Conservation (phyloP, 164 flowering plant genomes). For the Liriodendron chinense region DNA sequence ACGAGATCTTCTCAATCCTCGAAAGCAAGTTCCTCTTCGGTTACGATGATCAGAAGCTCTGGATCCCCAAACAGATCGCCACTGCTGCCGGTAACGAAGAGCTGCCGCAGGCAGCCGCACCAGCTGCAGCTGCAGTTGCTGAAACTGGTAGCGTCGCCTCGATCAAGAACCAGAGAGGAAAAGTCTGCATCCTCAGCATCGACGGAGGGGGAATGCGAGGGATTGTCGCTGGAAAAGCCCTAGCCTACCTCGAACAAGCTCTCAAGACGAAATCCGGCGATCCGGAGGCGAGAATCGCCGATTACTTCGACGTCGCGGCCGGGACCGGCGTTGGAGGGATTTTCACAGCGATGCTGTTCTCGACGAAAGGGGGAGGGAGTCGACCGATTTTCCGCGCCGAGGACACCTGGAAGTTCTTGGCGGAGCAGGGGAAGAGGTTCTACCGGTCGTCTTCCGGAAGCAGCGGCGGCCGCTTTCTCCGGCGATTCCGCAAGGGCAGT, state of each 20-base stretch:
- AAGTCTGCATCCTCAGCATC: conserved; percentile 77
- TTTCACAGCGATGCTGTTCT: conserved; percentile 88
- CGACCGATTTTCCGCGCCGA: conserved; percentile 71
- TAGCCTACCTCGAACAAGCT: conserved; percentile 73
- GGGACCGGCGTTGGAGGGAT: conserved; percentile 90
- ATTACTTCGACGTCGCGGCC: conserved; percentile 88
- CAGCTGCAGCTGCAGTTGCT: conserved; percentile 2
- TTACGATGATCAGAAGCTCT: conserved; percentile 71
- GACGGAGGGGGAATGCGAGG: conserved; percentile 92
- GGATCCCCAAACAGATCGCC: conserved; percentile 63
- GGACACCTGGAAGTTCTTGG: conserved; percentile 77
- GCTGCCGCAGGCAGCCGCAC: not conserved
- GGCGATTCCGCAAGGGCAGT: conserved; percentile 28
- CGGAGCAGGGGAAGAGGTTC: conserved; percentile 48
- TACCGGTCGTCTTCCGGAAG: conserved; percentile 6
- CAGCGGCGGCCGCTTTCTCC: conserved; percentile 26
- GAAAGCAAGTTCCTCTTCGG: conserved; percentile 84
- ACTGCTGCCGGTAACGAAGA: not conserved
- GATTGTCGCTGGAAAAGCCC: conserved; percentile 71
- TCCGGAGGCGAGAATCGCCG: conserved; percentile 81
- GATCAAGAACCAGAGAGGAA: conserved; percentile 80
- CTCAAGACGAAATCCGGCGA: conserved; percentile 67
- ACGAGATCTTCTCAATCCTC: conserved; percentile 81
- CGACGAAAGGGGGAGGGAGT: conserved; percentile 30
- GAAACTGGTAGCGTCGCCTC: conserved; percentile 17